Conservation (phyloP, 129 eudicot genomes). For the Dittrichia graveolens region DNA sequence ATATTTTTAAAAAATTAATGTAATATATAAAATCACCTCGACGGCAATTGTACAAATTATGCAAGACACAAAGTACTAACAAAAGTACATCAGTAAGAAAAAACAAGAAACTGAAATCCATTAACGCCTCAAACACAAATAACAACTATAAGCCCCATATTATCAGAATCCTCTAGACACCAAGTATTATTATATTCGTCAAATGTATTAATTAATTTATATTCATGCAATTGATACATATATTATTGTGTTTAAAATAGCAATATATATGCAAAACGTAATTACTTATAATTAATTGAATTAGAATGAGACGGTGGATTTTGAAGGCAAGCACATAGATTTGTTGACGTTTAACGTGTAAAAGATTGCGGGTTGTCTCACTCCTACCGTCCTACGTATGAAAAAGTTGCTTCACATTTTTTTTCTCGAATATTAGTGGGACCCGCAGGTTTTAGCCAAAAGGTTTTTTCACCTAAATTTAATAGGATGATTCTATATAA, state of each 20-base stretch:
- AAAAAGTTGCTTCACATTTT: conserved; percentile 2
- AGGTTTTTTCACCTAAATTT: not conserved
- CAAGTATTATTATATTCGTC: too few relatives aligned
- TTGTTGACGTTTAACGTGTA: not conserved
- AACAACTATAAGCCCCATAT: too few relatives aligned
- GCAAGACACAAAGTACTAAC: too few relatives aligned
- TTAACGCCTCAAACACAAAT: too few relatives aligned
- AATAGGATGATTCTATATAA: not conserved
- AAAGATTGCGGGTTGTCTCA: not conserved
- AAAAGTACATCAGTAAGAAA: too few relatives aligned
- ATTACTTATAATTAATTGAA: not conserved
- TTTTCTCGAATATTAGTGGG: conserved; percentile 5
- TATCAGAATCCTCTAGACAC: too few relatives aligned
- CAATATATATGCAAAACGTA: not conserved
- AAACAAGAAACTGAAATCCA: too few relatives aligned
- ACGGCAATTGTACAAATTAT: too few relatives aligned
- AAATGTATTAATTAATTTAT: too few relatives aligned
- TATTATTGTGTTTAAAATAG: not conserved
- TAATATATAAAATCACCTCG: too few relatives aligned
- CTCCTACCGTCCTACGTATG: conserved; percentile 9
- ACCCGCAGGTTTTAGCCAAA: not conserved
- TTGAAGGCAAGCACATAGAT: conserved; percentile 5
- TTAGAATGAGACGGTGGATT: not conserved
- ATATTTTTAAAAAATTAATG: too few relatives aligned
- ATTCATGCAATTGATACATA: too few relatives aligned